Evolutionary conservation across 2,329 filamentous ascomycete genomes (phyloP), one percentile per base, ranked within the genome.

Genomic region (Beauveria bassiana): DNA sequence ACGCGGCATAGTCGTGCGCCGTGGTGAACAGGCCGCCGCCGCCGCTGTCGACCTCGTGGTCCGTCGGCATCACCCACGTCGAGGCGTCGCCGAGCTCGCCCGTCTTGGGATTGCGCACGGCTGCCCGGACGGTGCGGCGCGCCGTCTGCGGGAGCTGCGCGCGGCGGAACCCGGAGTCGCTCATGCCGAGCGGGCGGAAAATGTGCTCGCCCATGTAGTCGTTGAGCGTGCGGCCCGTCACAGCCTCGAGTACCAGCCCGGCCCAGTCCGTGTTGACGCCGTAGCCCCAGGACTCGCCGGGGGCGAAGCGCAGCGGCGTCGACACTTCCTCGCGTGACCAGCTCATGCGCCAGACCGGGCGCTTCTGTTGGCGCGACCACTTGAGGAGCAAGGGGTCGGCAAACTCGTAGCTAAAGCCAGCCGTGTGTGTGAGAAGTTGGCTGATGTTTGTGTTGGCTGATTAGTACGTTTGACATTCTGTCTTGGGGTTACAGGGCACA

Each of bases 231-330:
- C 65, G 62, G 12, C 69, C 69, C 12, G 70, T 72, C 8, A 75
- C 51, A 3, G 68, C 66, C 65, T 77, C 73, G 4, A 79, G 66
- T 1, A 74, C 67, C 7, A 72, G 59, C 14, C 75, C 77, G 0
- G 72, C 76, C 68, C 73, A 79, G 67, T 79, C 77, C 38, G 73
- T 64, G 0, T 65, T 63, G 5, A 68, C 63, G 2, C 77, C 76
- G 56, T 80, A 81, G 26, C 70, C 69, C 77, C 76, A 81, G 1
- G 72, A 70, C 10, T 69, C 66, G 0, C 78, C 78, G 0, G 77
- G 73, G 2, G 68, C 58, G 64, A 75, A 76, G 55, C 69, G 67
- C 10, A 76, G 66, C 1, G 74, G 78, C 62, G 73, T 70, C 34
- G 65, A 63, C 62, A 69, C 75, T 62, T 70, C 70, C 12, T 72